Base-by-base conservation (phyloP, 352 stramenopile species). In the Phytophthora palmivora region DNA sequence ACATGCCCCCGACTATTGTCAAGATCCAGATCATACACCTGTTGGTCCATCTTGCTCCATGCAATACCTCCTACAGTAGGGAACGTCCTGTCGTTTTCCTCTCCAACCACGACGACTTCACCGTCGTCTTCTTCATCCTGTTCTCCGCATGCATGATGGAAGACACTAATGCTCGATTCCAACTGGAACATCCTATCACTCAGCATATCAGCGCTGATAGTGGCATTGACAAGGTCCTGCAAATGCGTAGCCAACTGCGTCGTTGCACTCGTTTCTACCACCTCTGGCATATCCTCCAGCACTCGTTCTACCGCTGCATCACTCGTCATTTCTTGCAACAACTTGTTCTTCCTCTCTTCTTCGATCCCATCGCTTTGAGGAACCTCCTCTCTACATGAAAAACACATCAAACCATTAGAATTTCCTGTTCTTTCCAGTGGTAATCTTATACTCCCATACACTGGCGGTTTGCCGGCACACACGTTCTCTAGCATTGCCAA, bases 141-240 rank as follows among this genome's bases (percentile, higher is more conserved):
- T 5, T 84, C 78, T 5, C 86, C 80, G 33, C 62, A 70, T 4
- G 83, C 87, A 24, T 91, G 78, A 42, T 87, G 74, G 59, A 95
- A 95, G 10, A 76, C 78, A 42, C 70, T 88, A 22, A 93, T 71
- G 52, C 78, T 91, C 49, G 83, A 92, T 63, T 94, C 75, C 48
- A 95, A 74, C 71, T 95, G 87, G 64, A 95, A 95, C 84, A 95
- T 94, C 50, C 87, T 83, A 60, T 95, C 87, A 70, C 87, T 95
- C 28, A 95, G 69, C 66, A 95, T 74, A 44, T 95, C 87, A 0
- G 87, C 82, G 26, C 82, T 94, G 53, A 95, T 93, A 6, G 84
- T 92, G 16, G 84, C 83, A 45, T 79, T 92, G 28, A 91, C 86
- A 1, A 95, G 70, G 26, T 90, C 74, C 65, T 95, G 84, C 21